Percentiles rank a stretch among this genome's conserved stretches.
phyloP scores from a whole-genome alignment of 1,139 yeast genomes.

The Scheffersomyces insectosa region DNA sequence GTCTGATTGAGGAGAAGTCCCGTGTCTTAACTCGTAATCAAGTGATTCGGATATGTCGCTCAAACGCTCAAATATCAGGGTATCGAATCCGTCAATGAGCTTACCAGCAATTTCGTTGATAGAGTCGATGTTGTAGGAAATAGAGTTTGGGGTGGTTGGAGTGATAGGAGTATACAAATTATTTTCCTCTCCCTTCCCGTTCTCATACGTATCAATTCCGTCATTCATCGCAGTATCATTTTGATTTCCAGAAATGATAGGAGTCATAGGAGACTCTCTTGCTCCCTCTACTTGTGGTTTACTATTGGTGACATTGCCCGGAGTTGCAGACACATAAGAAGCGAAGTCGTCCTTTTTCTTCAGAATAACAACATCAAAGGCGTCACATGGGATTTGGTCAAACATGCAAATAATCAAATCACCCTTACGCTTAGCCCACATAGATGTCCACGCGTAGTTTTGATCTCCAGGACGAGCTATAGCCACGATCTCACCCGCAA shows the following conservation, averaged over 20 bases:
- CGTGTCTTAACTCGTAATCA: conserved; percentile 20
- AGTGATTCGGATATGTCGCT: conserved; percentile 34
- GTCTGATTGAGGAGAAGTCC: background rate
- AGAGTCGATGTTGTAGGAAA: conserved; percentile 31
- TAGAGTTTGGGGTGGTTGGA: conserved; percentile 1
- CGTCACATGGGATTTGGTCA: conserved; percentile 85
- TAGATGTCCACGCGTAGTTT: conserved; percentile 70
- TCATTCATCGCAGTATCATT: no score
- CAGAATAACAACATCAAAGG: conserved; percentile 60
- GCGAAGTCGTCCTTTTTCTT: conserved; percentile 22
- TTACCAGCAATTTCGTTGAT: conserved; percentile 45
- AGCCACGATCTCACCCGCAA: conserved; percentile 60
- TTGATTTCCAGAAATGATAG: no score
- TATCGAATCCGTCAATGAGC: conserved; percentile 26
- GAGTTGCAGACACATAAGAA: background rate
- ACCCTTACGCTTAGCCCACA: conserved; percentile 84
- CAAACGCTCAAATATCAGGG: conserved; percentile 21
- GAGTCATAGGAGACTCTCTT: no score
- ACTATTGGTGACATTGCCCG: background rate
- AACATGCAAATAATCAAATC: conserved; percentile 78
- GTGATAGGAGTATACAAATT: background rate
- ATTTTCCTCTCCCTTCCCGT: no score
- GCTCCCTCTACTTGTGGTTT: background rate
- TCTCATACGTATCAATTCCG: no score
- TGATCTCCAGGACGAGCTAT: conserved; percentile 51